Evolutionary conservation across 305 asterid genomes (phyloP), one percentile per base, ranked within the genome.

Genomic region (Petunia hybrid): DNA sequence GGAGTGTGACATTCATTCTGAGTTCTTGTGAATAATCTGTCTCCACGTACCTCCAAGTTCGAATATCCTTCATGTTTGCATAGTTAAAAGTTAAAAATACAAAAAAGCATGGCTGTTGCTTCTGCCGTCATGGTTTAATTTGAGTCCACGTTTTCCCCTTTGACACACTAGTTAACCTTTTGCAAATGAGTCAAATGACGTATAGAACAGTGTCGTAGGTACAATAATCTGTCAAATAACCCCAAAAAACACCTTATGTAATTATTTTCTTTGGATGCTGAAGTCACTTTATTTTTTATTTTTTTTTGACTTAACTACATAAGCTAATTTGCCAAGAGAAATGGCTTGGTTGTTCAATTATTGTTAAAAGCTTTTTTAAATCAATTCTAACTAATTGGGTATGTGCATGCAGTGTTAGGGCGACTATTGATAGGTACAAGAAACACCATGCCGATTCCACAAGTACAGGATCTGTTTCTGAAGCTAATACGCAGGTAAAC

Each of bases 341-440:
- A 65, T 10, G 8, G 16, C 3, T 22, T 22, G 31, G 31, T 22
- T 22, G 8, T 39, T 64, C 9, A 45, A 10, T 12, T 66, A 4
- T 4, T 66, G 8, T 66, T 39, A 12, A 66, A 39, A 40, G 6
- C 46, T 12, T 4, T 10, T 66, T 8, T 39, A 1, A 13, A 38
- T 66, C 31, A 66, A 66, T n/a, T 12, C 4, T 67, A 67, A 67
- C 39, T 12, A 48, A 53, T 53, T 76, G 35, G 22, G 80, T 77
- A 16, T 59, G 3, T 73, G n/a, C 90, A 92, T 82, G 84, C 90
- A 92, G 97, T 85, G 95, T 92, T 82, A 88, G 91, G 89, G 95
- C 89, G 39, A 92, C 95, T 3, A 92, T 92, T 86, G 97, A 92
- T 4, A 89, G 91, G 91, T 92, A 91, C 88, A 91, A 92, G 93